Percentiles rank a stretch among this genome's conserved stretches.
phyloP scores from a whole-genome alignment of 2,329 filamentous ascomycete genomes.

The Epichloe baconii region DNA sequence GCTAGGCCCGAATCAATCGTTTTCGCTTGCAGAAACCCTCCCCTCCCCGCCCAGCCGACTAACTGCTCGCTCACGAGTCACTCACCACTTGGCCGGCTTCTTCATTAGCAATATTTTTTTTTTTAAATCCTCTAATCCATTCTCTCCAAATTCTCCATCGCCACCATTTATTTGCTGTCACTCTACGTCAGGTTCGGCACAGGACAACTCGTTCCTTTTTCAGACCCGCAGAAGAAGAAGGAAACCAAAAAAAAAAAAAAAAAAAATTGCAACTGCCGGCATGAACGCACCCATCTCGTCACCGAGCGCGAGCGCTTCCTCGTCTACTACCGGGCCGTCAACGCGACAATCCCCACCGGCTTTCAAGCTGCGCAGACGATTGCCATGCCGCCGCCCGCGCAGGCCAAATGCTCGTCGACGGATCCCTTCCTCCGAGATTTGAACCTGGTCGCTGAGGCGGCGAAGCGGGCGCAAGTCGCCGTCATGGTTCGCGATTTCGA shows the following conservation, averaged over 20 bases:
- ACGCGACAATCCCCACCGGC: conserved; percentile 18
- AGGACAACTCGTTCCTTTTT: neutral
- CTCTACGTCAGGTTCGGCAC: neutral
- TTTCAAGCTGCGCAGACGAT: conserved; percentile 7
- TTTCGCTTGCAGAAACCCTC: too few species aligned
- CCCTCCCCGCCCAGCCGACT: neutral
- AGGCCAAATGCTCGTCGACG: conserved; percentile 27
- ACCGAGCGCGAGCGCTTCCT: conserved; percentile 5
- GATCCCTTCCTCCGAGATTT: conserved; percentile 64
- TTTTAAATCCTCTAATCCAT: neutral
- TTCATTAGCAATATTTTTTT: neutral
- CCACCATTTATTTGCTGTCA: too few species aligned
- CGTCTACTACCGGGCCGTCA: conserved; percentile 13
- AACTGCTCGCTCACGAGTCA: neutral
- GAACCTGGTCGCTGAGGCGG: conserved; percentile 79
- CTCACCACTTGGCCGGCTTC: neutral
- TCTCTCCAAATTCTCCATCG: too few species aligned
- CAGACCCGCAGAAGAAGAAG: neutral
- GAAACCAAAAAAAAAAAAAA: neutral
- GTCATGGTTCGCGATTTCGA: conserved; percentile 80
- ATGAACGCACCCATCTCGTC: conserved; percentile 6
- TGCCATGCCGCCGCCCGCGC: conserved; percentile 15
- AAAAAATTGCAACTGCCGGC: neutral
- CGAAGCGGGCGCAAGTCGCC: conserved; percentile 83
- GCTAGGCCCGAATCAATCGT: too few species aligned